phyloP scores from a whole-genome alignment of 108 stramenopile genomes.

The Cyclostephanos tholiformis region DNA sequence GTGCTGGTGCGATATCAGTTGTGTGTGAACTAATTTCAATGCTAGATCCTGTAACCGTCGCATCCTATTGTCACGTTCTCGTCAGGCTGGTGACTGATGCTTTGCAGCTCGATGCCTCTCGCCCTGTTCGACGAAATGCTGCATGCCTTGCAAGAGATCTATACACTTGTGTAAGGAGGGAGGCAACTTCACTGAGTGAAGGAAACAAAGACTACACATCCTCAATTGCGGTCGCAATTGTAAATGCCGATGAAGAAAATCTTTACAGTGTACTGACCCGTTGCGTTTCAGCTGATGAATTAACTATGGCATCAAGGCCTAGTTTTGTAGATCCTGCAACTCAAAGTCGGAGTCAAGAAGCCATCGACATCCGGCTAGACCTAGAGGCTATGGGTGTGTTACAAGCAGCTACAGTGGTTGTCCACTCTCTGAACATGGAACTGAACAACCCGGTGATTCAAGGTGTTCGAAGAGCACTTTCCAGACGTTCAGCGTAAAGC shows the following conservation, averaged over 20 bases:
- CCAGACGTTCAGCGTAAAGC: slow-evolving; percentile 5
- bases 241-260: slow-evolving; percentile 50
- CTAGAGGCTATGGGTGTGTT: slow-evolving; percentile 54
- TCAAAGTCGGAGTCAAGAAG: slow-evolving; percentile 68
- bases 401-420: slow-evolving; percentile 28
- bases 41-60: slow-evolving; percentile 39
- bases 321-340: slow-evolving; percentile 58
- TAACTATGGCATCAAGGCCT: slow-evolving; percentile 22
- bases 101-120: slow-evolving; percentile 59
- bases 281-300: slow-evolving; percentile 22
- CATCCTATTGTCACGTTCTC: slow-evolving; percentile 53
- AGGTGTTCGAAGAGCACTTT: slow-evolving; percentile 32
- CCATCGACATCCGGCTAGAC: slow-evolving; percentile 51
- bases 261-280: slow-evolving; percentile 39
- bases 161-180: slow-evolving; percentile 59
- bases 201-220: slow-evolving; percentile 12
- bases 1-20: slow-evolving; percentile 59
- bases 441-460: slow-evolving; percentile 22
- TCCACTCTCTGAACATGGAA: slow-evolving; percentile 30
- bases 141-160: slow-evolving; percentile 68
- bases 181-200: slow-evolving; percentile 25
- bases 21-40: slow-evolving; percentile 61
- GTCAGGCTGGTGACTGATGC: slow-evolving; percentile 43
- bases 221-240: slow-evolving; percentile 56
- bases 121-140: slow-evolving; percentile 66